phyloP scores from a whole-genome alignment of 805 yeast species.

The Candida gorgasii region DNA sequence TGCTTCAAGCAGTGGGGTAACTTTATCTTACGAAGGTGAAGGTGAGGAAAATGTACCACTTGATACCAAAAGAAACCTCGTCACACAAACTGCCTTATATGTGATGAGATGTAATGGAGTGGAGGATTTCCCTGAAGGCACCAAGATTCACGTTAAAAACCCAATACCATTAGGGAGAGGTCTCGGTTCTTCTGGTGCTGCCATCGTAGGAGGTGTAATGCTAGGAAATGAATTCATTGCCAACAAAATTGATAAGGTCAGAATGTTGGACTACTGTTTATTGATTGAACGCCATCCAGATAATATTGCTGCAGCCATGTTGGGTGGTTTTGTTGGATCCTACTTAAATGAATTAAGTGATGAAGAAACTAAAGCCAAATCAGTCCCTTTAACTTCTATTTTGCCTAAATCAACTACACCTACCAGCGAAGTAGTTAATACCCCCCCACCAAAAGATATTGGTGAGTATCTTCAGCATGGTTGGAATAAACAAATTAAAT shows the following conservation, averaged over 20 bases:
- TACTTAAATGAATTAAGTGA: conserved; percentile 78
- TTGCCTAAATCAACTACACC: conserved; percentile 73
- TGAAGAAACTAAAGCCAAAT: conserved; percentile 66
- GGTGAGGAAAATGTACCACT: conserved; percentile 83
- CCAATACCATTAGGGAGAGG: conserved; percentile 98
- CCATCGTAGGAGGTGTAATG: conserved; percentile 95
- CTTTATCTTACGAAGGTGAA: conserved; percentile 71
- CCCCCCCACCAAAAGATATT: conserved; percentile 73
- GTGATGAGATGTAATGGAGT: conserved; percentile 83
- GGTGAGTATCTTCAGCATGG: conserved; percentile 87
- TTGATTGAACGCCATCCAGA: conserved; percentile 99
- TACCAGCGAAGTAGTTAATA: conserved; percentile 42
- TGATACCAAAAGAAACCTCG: conserved; percentile 73
- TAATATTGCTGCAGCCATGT: conserved; percentile 97
- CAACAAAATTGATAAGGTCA: conserved; percentile 67
- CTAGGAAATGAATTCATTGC: conserved; percentile 84
- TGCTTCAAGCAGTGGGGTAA: conserved; percentile 53
- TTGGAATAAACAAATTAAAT: conserved; percentile 80
- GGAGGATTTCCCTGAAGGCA: conserved; percentile 77
- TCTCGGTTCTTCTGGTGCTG: conserved; percentile 96
- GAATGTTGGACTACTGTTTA: conserved; percentile 91
- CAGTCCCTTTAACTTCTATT: conserved; percentile 79
- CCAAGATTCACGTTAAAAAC: conserved; percentile 75
- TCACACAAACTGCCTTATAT: conserved; percentile 91
- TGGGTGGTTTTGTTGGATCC: conserved; percentile 98